Base-by-base conservation (phyloP, 1,284 basidiomycete species). In the Puccinia horiana region DNA sequence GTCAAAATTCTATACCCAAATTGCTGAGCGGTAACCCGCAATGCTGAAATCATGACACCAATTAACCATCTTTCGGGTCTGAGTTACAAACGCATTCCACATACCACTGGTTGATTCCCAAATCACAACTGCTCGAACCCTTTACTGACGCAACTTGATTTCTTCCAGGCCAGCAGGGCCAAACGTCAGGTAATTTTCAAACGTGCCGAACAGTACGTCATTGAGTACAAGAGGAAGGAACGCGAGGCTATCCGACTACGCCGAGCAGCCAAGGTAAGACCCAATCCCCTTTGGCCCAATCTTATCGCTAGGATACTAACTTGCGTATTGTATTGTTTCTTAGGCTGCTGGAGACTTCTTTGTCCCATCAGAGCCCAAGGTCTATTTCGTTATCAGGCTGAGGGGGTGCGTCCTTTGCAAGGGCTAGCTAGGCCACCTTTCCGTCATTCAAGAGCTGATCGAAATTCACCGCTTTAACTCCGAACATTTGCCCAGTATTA, bases 111-210 rank as follows among this genome's bases (percentile, higher is more conserved):
- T 9, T 26, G 29, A 12, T 12, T 49, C 16, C 6, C 32, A 18
- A 23, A 37, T 8, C 20, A 4, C 16, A 35, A 35, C 32, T 12
- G 16, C n/a, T 32, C 61, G 74, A 82, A 70, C 29, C 82, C 73
- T 44, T 54, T 29, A n/a, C 32, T 77, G 37, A 58, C 73, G 9
- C 47, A 73, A 63, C 37, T 49, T 20, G 56, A 29, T 20, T 76
- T 26, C 35, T 12, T 52, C 81, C 87, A 98, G 96, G 92, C 93
- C 80, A 89, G 91, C 86, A 93, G 93, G 88, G 92, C 94, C 84
- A 96, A 96, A 91, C 93, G 97, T 89, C 93, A 93, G 89, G 93
- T 98, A 88, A 92, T 98, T 90, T 99, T 99, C 93, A 99, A 99
- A 93, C 94, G 97, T 84, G 96, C 97, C 79, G 97, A 99, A 89